These are phyloP conservation scores for Gossypium australe DNA, from an alignment of 345 rosid species.

Conservation along the genomic window DNA sequence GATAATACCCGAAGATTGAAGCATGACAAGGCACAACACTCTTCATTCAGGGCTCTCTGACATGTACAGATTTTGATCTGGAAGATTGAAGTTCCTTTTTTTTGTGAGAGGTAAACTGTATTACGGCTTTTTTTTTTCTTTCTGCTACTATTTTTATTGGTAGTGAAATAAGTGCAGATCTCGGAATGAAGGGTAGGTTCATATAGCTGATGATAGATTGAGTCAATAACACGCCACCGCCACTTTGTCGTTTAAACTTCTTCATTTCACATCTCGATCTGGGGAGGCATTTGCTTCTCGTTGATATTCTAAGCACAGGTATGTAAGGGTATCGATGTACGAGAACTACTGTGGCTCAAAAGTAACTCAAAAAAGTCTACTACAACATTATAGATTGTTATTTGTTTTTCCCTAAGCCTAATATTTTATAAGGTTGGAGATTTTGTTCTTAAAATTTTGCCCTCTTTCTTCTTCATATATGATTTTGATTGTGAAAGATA, in stretches of 20 bases:
- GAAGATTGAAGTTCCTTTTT: constrained; percentile 20
- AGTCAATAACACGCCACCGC: constrained; percentile 8
- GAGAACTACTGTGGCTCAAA: not conserved
- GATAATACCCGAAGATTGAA: constrained; percentile 42
- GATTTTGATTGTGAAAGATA: not conserved
- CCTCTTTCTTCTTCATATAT: no score
- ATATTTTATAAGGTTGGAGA: not conserved
- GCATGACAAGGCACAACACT: constrained; percentile 39
- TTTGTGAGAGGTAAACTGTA: constrained; percentile 24
- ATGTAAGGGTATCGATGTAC: not conserved
- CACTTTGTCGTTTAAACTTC: not conserved
- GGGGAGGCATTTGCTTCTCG: not conserved
- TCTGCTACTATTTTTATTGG: constrained; percentile 8
- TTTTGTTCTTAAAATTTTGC: not conserved
- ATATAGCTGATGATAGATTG: not conserved
- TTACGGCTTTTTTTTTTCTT: constrained; percentile 34
- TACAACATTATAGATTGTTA: not conserved
- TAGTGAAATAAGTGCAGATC: constrained; percentile 24
- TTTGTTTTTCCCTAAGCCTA: not conserved
- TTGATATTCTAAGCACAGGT: not conserved
- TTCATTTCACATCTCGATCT: constrained; percentile 1
- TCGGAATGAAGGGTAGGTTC: constrained; percentile 21
- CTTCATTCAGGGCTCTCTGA: constrained; percentile 38
- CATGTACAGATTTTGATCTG: constrained; percentile 22
- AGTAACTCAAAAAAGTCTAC: not conserved